These are phyloP conservation scores for Saturnispora ahearnii DNA, from an alignment of 805 yeast species.

Conservation along the genomic window DNA sequence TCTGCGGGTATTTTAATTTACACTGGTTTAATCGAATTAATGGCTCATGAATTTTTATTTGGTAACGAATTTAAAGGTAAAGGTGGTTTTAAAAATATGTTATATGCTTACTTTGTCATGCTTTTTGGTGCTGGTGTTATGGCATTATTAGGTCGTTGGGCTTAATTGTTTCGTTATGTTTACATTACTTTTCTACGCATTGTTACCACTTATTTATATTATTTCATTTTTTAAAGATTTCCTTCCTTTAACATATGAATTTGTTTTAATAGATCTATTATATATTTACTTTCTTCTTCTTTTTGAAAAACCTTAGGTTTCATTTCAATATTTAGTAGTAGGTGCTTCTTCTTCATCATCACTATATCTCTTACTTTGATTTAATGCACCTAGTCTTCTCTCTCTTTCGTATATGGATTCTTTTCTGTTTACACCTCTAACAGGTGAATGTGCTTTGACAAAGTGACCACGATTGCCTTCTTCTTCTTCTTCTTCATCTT, in stretches of 20 bases:
- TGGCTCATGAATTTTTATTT: slow-evolving; percentile 68
- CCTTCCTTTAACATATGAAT: not conserved
- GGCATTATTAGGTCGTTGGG: slow-evolving; percentile 75
- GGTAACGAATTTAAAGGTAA: slow-evolving; percentile 56
- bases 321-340: slow-evolving; percentile 11
- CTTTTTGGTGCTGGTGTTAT: slow-evolving; percentile 64
- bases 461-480: not conserved
- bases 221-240: not conserved
- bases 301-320: not conserved
- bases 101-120: slow-evolving; percentile 44
- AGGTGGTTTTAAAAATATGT: slow-evolving; percentile 42
- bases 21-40: slow-evolving; percentile 67
- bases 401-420: slow-evolving; percentile 23
- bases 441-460: slow-evolving; percentile 1
- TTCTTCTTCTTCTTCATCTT: slow-evolving; percentile 2
- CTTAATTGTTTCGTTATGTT: slow-evolving; percentile 25
- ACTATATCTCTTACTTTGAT: slow-evolving; percentile 23
- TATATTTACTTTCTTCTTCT: not conserved
- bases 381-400: slow-evolving; percentile 25
- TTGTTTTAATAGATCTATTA: not conserved
- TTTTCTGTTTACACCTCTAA: not conserved
- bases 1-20: slow-evolving; percentile 73
- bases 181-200: not conserved
- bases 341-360: slow-evolving; percentile 31
- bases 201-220: not conserved